Percentiles rank a stretch among this genome's conserved stretches.
Evolutionary conservation across 352 stramenopile species (phyloP).

Genomic region (Pythium pyrilobum): DNA sequence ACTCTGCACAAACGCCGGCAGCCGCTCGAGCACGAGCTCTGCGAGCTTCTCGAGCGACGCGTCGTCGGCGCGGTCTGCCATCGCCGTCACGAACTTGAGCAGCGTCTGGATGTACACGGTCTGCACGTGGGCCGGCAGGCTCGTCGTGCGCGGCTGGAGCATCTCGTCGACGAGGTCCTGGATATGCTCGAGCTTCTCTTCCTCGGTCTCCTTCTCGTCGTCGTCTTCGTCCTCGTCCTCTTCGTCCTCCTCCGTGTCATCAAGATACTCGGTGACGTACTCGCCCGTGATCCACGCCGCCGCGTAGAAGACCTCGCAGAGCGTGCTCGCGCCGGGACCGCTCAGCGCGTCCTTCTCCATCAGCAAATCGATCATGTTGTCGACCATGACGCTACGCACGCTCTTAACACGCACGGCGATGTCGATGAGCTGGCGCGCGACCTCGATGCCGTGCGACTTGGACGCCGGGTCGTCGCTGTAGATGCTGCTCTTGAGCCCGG

Average conservation of each 20-base stretch:
- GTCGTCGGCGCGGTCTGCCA: conserved; percentile 67
- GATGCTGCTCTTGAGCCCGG: conserved; percentile 33
- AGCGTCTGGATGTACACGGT: conserved; percentile 94
- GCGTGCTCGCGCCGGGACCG: conserved; percentile 64
- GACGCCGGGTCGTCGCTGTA: conserved; percentile 18
- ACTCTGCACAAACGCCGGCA: conserved; percentile 88
- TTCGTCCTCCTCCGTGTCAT: conserved; percentile 74
- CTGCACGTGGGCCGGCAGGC: conserved; percentile 86
- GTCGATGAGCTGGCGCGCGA: conserved; percentile 95
- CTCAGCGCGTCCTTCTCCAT: conserved; percentile 82
- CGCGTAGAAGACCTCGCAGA: conserved; percentile 93
- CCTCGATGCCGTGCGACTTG: conserved; percentile 70
- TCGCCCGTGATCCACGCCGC: conserved; percentile 98
- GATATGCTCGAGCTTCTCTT: conserved; percentile 85
- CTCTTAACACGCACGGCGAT: conserved; percentile 96
- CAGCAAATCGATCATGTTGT: conserved; percentile 93
- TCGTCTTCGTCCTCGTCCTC: conserved; percentile 80
- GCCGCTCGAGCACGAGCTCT: conserved; percentile 74
- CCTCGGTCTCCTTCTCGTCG: conserved; percentile 57
- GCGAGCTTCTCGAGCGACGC: conserved; percentile 82
- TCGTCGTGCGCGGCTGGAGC: conserved; percentile 72
- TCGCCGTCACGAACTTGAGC: conserved; percentile 84
- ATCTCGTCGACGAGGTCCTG: conserved; percentile 80
- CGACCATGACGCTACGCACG: conserved; percentile 93
- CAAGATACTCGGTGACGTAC: conserved; percentile 91